Evolutionary conservation across 441 rosid genomes (phyloP), one percentile per base, ranked within the genome.

Genomic region (Corymbia citriodora): DNA sequence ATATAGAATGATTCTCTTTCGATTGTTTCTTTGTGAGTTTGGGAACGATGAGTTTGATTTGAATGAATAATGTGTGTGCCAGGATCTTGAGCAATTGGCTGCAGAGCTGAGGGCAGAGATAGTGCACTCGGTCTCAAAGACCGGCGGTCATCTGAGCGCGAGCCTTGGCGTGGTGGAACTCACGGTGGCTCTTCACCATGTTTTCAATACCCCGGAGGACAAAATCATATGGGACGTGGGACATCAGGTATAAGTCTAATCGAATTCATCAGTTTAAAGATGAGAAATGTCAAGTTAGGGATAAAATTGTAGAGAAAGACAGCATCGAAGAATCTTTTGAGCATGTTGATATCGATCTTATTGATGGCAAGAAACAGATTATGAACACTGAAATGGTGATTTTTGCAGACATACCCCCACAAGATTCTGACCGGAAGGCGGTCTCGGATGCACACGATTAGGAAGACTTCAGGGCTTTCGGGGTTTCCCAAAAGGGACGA

Each of bases 401-500:
- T 90, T 90, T 89, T 91, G 94, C 95, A 96, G 98, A 91, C 98
- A 29, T 95, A 96, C 79, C 92, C 95, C 16, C 98, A 96, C 90
- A 96, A 96, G 93, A 96, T 96, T 91, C 93, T 96, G 21, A 96
- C 98, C 3, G 98, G 98, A 63, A 94, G 98, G 92, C 94, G 98
- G 89, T 93, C 97, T 27, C 94, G 87, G 92, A 96, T 96, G 98
- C 96, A 94, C 79, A 96, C 97, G 29, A 92, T 96, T 8, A 94
- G 97, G 90, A 94, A 95, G 89, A 95, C 97, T 52, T 95, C 97
- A 48, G 97, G 98, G 88, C 97, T 96, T 36, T 94, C 98, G 3
- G 98, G 98, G 63, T 96, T 96, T 87, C 97, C 98, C 2, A 96
- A 95, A 83, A 95, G 98, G 91, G 98, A 96, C 55, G 98, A 96